Conservation (phyloP, 139 green algal species). For the Chlamydomonas eustigma region DNA sequence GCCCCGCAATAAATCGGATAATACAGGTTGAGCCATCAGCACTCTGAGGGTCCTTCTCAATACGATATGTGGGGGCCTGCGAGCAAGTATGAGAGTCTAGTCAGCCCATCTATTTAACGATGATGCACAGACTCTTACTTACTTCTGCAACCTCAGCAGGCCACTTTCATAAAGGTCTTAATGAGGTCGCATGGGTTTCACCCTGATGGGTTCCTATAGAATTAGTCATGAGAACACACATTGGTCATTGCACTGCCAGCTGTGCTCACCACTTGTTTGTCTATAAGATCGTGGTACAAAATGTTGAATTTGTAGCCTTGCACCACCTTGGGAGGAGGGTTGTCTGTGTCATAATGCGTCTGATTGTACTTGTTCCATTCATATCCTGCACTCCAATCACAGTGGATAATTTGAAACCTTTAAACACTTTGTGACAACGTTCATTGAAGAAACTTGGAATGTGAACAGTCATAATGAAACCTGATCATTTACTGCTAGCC, state of each 20-base stretch:
- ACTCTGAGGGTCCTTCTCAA: constrained; percentile 67
- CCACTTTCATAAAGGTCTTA: no score
- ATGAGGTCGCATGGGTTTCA: no score
- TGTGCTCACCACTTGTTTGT: constrained; percentile 29
- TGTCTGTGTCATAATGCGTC: constrained; percentile 98
- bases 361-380: constrained; percentile 99
- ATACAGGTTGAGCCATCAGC: constrained; percentile 84
- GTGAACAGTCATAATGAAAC: not conserved
- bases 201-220: no score
- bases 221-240: no score
- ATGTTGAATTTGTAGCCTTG: constrained; percentile 99
- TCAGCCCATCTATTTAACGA: no score
- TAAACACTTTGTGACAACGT: no score
- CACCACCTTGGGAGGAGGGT: constrained; percentile 96
- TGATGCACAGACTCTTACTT: no score
- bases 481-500: no score
- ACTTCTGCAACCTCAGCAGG: no score
- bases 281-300: constrained; percentile 95
- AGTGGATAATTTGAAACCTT: no score
- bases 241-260: not conserved
- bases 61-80: constrained; percentile 54
- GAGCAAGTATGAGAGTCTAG: no score
- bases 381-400: constrained; percentile 79
- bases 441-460: not conserved
- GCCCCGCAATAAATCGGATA: constrained; percentile 88